Conservation (phyloP, 2,329 filamentous ascomycete genomes). For the Teratosphaeria destructans region DNA sequence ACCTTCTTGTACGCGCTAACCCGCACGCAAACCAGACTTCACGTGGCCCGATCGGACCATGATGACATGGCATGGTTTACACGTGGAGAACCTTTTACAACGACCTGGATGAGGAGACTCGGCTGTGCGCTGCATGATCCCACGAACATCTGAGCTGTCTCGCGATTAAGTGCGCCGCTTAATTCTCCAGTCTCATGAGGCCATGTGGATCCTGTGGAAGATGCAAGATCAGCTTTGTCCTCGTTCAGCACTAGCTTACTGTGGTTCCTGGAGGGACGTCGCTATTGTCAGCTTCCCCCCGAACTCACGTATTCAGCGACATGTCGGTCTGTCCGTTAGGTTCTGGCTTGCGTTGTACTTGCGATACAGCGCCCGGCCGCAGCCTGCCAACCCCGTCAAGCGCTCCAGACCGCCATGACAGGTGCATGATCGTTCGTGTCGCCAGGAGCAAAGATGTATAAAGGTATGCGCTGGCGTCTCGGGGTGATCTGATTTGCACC, state of each 20-base stretch:
- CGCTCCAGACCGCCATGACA: not conserved
- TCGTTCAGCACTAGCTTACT: not conserved
- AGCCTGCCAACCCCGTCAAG: not conserved
- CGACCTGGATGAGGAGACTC: not conserved
- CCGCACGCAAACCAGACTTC: not conserved
- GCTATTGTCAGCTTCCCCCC: not conserved
- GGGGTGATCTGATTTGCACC: not conserved
- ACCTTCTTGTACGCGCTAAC: not conserved
- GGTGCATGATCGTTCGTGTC: not conserved
- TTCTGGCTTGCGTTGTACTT: not conserved
- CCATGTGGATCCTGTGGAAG: not conserved
- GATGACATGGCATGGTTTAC: not conserved
- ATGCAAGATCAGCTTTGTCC: not conserved
- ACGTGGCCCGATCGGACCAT: not conserved
- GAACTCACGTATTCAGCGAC: not conserved
- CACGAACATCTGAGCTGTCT: not conserved
- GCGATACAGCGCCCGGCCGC: not conserved
- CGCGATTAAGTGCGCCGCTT: not conserved
- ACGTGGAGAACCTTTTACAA: not conserved
- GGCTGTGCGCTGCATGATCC: not conserved
- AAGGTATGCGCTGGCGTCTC: not conserved
- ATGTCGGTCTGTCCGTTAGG: not conserved
- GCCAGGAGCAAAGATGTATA: not conserved
- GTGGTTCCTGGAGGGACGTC: not conserved
- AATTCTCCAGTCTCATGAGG: not conserved